These are phyloP conservation scores for Penicillium sp. DNA, from an alignment of 2,329 filamentous ascomycete species.

Conservation along the genomic window DNA sequence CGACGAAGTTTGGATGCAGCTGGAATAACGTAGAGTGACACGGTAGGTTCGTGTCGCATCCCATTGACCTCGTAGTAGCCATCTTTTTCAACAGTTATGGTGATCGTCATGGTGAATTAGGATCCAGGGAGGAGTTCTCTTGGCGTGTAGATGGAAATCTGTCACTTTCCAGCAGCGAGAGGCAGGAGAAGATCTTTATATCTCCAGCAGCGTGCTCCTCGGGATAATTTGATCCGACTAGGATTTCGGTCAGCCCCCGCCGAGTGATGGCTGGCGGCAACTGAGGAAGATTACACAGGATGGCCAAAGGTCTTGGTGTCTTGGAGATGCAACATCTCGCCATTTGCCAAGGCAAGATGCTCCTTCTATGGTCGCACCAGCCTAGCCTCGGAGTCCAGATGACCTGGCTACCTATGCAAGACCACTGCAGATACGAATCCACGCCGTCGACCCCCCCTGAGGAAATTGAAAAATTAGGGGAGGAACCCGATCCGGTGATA, in stretches of 20 bases:
- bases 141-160: slow-evolving; percentile 1
- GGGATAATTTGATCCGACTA: background rate
- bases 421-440: too few species aligned
- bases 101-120: slow-evolving; percentile 28
- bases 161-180: background rate
- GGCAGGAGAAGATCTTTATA: slow-evolving; percentile 10
- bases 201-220: too few species aligned
- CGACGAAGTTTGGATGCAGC: slow-evolving; percentile 32
- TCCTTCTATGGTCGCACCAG: slow-evolving; percentile 19
- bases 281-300: slow-evolving; percentile 8
- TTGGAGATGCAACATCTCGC: slow-evolving; percentile 24
- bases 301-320: slow-evolving; percentile 10
- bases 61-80: slow-evolving; percentile 35
- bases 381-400: slow-evolving; percentile 5
- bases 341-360: slow-evolving; percentile 19
- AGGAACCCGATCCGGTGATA: too few species aligned
- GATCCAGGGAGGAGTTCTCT: background rate
- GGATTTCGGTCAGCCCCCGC: background rate
- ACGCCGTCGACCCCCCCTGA: too few species aligned
- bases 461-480: too few species aligned
- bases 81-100: slow-evolving; percentile 35
- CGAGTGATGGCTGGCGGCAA: too few species aligned
- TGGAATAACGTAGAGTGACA: slow-evolving; percentile 29
- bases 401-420: too few species aligned
- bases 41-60: slow-evolving; percentile 26